Conservation (phyloP, 2,329 filamentous ascomycete species). For the Geosmithia flava region DNA sequence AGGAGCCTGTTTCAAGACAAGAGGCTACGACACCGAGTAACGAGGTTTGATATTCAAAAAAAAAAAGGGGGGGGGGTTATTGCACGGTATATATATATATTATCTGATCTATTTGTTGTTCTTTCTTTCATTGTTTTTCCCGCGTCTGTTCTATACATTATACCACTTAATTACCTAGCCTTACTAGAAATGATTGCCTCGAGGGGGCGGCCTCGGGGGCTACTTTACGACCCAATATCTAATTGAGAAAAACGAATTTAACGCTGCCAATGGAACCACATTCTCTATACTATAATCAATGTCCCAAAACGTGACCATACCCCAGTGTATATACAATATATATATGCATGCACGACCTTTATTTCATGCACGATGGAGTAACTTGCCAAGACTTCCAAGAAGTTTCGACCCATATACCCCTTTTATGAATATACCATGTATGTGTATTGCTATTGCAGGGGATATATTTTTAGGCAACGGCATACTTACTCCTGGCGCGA, state of each 20-base stretch:
- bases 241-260: not conserved
- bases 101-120: not conserved
- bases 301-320: no score
- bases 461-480: not conserved
- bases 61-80: no score
- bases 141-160: not conserved
- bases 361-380: no score
- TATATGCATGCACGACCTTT: no score
- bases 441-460: not conserved
- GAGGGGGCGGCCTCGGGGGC: not conserved
- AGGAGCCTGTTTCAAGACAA: not conserved
- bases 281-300: not conserved
- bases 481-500: constrained; percentile 1
- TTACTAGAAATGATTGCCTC: not conserved
- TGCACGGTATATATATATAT: not conserved
- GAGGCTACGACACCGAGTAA: not conserved
- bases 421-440: not conserved
- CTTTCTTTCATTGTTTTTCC: not conserved
- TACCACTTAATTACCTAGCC: not conserved
- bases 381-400: not conserved
- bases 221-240: not conserved
- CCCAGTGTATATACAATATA: no score
- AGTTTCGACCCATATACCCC: not conserved
- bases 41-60: not conserved
- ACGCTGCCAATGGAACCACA: not conserved